Base-by-base conservation (phyloP, 441 rosid species). In the Theobroma grandiflorum region DNA sequence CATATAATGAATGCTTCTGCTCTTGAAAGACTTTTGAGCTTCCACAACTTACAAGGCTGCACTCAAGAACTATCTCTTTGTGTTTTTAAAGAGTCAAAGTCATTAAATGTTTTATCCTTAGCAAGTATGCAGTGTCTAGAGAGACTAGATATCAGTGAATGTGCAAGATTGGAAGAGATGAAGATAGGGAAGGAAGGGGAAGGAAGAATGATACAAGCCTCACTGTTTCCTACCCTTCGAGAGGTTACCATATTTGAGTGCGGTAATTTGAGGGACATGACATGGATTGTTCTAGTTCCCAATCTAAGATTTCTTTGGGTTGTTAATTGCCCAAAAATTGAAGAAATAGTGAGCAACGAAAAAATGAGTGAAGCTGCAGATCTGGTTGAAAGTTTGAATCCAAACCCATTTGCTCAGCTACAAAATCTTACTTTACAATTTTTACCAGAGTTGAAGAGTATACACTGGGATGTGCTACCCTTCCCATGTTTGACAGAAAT, bases 201-300 rank as follows among this genome's bases (percentile, higher is more conserved):
- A 42, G 47, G 47, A 42, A 42, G 47, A 42, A 42, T 42, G 47
- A 0, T 42, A 42, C 47, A 42, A 42, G 68, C 50, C 6, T 50
- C 6, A 37, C 66, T 15, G 31, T 38, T 14, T 22, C 9, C 6
- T 26, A 20, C 12, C 16, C 42, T 12, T 4, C 7, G 3, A 0
- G 52, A 11, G 67, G 53, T 33, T 0, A n/a, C 35, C 10, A 14
- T 82, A 61, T 0, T 0, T 0, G 0, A 15, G n/a, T 77, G 78
- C 8, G 2, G 26, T 9, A 31, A 52, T 12, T 65, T 72, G 38
- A 47, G 16, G 15, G 71, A 77, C 6, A 0, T 57, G 16, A 72
- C 78, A 9, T 75, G 76, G 64, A 42, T 81, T 43, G 9, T 62
- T 68, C 53, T 76, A n/a, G 65, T 40, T 37, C 76, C 72, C 11